phyloP scores from a whole-genome alignment of 176 grass and related monocot genomes.

The Ensete ventricosum region DNA sequence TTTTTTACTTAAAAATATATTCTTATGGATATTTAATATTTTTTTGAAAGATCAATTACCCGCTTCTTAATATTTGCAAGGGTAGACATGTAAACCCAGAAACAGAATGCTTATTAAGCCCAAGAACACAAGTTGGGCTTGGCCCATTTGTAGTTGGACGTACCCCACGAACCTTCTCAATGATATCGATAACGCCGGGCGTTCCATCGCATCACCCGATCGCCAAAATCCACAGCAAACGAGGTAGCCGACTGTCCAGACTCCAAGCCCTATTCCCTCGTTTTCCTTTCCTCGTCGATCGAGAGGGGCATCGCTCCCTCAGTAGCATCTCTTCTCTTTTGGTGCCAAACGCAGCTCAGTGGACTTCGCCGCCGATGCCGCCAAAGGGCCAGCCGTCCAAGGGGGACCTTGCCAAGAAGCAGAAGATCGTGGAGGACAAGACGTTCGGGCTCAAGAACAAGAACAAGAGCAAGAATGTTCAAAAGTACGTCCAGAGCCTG shows the following conservation, averaged over 20 bases:
- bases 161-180: neutral
- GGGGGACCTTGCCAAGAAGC: slow-evolving; percentile 85
- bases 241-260: neutral
- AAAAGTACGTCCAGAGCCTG: slow-evolving; percentile 87
- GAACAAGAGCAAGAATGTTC: slow-evolving; percentile 99
- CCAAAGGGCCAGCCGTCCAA: slow-evolving; percentile 66
- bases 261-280: neutral
- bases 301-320: neutral
- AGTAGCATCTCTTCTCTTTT: neutral
- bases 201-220: neutral
- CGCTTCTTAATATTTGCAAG: too few species aligned
- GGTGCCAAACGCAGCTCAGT: too few species aligned
- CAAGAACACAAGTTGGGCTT: neutral
- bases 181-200: neutral
- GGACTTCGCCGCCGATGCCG: slow-evolving; percentile 42
- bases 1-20: too few species aligned
- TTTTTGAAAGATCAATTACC: too few species aligned
- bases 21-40: too few species aligned
- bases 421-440: slow-evolving; percentile 98
- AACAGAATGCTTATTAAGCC: neutral
- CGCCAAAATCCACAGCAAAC: neutral
- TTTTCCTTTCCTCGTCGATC: neutral
- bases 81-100: too few species aligned
- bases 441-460: slow-evolving; percentile 99
- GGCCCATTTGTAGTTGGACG: neutral